These are phyloP conservation scores for Candida fluviatilis DNA, from an alignment of 805 yeast genomes.

Conservation along the genomic window DNA sequence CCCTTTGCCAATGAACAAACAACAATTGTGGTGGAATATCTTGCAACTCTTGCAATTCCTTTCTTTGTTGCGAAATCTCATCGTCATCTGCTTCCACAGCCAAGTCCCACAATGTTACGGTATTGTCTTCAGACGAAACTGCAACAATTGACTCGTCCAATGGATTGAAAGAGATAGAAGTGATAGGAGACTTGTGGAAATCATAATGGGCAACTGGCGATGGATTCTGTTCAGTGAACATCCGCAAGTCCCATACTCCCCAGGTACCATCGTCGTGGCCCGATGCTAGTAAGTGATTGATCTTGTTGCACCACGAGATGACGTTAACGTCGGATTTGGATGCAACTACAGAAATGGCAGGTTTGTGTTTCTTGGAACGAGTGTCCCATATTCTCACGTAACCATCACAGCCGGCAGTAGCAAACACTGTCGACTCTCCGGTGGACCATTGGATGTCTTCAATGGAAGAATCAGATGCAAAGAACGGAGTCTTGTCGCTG, in stretches of 20 bases:
- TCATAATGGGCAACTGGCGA: constrained; percentile 91
- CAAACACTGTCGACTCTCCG: constrained; percentile 88
- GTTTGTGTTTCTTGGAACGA: constrained; percentile 85
- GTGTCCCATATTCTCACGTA: constrained; percentile 94
- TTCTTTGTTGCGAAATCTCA: constrained; percentile 82
- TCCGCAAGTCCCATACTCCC: constrained; percentile 98
- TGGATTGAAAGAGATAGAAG: constrained; percentile 93
- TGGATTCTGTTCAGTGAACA: constrained; percentile 58
- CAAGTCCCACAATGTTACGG: constrained; percentile 96
- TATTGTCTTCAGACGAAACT: constrained; percentile 93
- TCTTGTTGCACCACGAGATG: constrained; percentile 89
- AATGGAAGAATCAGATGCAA: constrained; percentile 67
- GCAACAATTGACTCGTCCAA: constrained; percentile 93
- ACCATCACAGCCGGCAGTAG: constrained; percentile 93
- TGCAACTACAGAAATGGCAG: constrained; percentile 81
- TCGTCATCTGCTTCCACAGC: constrained; percentile 99
- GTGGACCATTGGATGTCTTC: constrained; percentile 98
- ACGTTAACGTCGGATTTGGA: constrained; percentile 86
- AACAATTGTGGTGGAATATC: constrained; percentile 93
- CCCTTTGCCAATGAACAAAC: constrained; percentile 97
- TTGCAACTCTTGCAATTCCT: constrained; percentile 72
- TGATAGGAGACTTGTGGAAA: constrained; percentile 91
- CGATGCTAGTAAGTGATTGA: constrained; percentile 82
- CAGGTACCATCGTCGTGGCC: constrained; percentile 98
- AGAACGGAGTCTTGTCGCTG: constrained; percentile 80